These are phyloP conservation scores for Ziziphus jujuba DNA, from an alignment of 306 rosid species.

Conservation along the genomic window DNA sequence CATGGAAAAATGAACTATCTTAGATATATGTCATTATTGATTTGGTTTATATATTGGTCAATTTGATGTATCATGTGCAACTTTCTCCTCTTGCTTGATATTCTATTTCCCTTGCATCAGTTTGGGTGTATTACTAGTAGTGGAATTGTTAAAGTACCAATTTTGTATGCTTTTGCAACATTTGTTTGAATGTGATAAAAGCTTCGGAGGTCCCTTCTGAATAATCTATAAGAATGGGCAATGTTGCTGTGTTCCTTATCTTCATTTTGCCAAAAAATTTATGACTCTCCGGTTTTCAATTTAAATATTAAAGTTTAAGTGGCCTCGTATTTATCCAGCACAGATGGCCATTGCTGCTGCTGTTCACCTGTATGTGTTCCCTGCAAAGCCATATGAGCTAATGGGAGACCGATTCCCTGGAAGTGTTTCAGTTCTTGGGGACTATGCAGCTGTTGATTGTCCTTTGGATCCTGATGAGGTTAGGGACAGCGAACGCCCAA, in stretches of 20 bases:
- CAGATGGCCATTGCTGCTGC: constrained; percentile 98
- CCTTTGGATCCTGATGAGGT: constrained; percentile 98
- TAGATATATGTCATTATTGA: too few relatives aligned
- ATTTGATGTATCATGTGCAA: too few relatives aligned
- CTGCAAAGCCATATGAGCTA: constrained; percentile 91
- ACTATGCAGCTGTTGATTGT: constrained; percentile 86
- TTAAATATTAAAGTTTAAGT: constrained; percentile 42
- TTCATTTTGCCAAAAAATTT: neutral
- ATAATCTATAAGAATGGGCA: neutral
- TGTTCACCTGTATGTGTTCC: constrained; percentile 93
- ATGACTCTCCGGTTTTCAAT: neutral
- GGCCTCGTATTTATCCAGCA: constrained; percentile 57
- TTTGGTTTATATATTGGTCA: too few relatives aligned
- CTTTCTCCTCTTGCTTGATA: too few relatives aligned
- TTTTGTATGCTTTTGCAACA: too few relatives aligned
- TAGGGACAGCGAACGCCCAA: constrained; percentile 96
- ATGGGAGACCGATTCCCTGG: constrained; percentile 88
- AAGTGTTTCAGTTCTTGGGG: constrained; percentile 92
- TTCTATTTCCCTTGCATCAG: too few relatives aligned
- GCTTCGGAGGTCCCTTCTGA: neutral
- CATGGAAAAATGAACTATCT: too few relatives aligned
- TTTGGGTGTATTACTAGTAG: too few relatives aligned
- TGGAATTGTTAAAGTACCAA: too few relatives aligned
- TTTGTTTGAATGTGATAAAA: neutral
- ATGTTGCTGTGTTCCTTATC: neutral